Evolutionary conservation across 2,329 filamentous ascomycete species (phyloP), one percentile per base, ranked within the genome.

Genomic region (Ophiostoma perfectum): DNA sequence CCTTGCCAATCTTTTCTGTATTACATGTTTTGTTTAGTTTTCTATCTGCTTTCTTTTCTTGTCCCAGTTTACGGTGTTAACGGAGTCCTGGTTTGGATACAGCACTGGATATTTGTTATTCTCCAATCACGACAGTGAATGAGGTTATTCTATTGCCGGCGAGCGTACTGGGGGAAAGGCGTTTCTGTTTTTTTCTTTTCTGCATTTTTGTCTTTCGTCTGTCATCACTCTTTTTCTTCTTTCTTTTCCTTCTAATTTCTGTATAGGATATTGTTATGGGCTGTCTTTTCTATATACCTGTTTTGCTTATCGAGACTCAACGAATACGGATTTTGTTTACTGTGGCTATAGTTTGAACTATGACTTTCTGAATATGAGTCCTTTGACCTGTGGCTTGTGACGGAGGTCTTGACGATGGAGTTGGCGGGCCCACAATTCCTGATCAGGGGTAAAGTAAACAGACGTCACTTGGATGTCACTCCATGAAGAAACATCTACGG

Each of bases 161-260:
- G 47, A 47, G 60, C 16, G 47, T 58, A 41, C 45, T 27, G 62
- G 66, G 27, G 60, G 16, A 67, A 64, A 49, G 38, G 58, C 38
- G 38, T 41, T 63, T 18, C 16, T 63, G 9, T 12, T 42, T 18
- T 18, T 63, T 42, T 0, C 42, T 44, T 63, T 9, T 41, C 27
- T 27, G 27, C 2, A 27, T 42, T 18, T 12, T 18, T 55, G 8
- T 27, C 27, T 27, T 27, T 27, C 12, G n/a, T 55, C 42, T 52
- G 1, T 27, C 14, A 27, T 55, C 7, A 9, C 8, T 45, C 42
- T 7, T 18, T 18, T n/a, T n/a, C 16, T n/a, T n/a, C 16, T 18
- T 14, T 52, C n/a, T 52, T 52, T 16, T 39, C 27, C 27, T 27
- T 27, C 2, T 27, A 27, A 27, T 27, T 27, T 27, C 8, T 45